Base-by-base conservation (phyloP, 768 basidiomycete genomes). In the Sistotremastrum niveocremeum region DNA sequence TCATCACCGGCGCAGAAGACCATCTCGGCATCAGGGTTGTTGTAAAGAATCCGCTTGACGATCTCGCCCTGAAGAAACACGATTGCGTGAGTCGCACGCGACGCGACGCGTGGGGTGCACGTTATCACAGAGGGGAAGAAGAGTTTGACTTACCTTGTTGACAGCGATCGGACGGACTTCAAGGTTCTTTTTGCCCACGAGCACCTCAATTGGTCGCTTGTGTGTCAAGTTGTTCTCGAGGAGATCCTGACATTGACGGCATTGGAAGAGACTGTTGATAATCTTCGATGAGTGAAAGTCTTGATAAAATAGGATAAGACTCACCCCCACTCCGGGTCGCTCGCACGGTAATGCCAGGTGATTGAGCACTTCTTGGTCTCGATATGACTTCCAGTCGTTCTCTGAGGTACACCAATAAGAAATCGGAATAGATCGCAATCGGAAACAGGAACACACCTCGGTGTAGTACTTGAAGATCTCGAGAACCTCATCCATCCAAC, bases 1-100 rank as follows among this genome's bases (percentile, higher is more conserved):
- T 99, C 94, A 57, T 99, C 94, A 39, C 94, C 94, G 1, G 93
- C 94, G 60, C 94, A 99, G 69, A 97, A 94, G 61, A 97, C 72
- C 57, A 97, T 91, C 60, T 95, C 88, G 39, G 88, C 81, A 49
- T 94, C 89, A 2, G 93, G 86, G 70, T 97, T 83, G 62, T 81
- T 69, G 72, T 93, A 98, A 47, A 95, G 59, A 49, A 98, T 79
- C 40, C 90, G 73, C 70, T 93, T 93, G 58, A 97, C 93, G 57
- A 98, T 97, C 69, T 98, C 94, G 44, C 94, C 94, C 73, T 74
- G 48, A 35, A 42, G 31, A 31, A 34, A 3, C n/a, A 12, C 20
- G 11, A 34, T 40, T 49, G 29, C 20, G 36, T n/a, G 9, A 39
- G 29, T 34, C 20, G 46, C 8, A 36, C 34, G 28, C 12, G 12